Evolutionary conservation across 1,284 basidiomycete species (phyloP).

Genomic region (Leccinum ambiguum): DNA sequence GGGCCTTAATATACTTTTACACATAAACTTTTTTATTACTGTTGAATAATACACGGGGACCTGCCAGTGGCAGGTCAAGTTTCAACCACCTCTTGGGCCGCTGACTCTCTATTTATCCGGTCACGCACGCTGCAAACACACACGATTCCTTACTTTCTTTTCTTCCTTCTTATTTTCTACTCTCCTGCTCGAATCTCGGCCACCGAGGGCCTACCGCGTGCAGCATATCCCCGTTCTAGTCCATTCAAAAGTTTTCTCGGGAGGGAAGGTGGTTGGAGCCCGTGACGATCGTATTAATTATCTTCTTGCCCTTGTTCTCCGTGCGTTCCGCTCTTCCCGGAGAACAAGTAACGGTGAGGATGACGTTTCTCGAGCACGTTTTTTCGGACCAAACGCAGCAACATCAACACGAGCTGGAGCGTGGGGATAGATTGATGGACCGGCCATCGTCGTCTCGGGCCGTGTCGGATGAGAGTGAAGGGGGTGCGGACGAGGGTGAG

Average conservation of each 20-base stretch:
- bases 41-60: not conserved
- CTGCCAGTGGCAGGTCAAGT: not conserved
- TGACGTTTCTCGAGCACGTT: slow-evolving; percentile 30
- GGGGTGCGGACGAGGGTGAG: not conserved
- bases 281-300: not conserved
- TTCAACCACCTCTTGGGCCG: not conserved
- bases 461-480: not conserved
- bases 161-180: not conserved
- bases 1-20: too few relatives aligned
- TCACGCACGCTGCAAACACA: slow-evolving; percentile 4
- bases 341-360: slow-evolving; percentile 5
- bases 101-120: not conserved
- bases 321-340: not conserved
- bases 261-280: not conserved
- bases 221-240: not conserved
- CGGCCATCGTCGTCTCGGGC: slow-evolving; percentile 3
- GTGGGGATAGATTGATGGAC: not conserved
- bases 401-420: slow-evolving; percentile 12
- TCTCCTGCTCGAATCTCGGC: not conserved
- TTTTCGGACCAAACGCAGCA: slow-evolving; percentile 12
- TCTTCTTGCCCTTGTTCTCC: not conserved
- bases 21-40: not conserved
- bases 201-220: not conserved
- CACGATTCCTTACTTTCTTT: not conserved
- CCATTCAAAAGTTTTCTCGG: not conserved